Percentiles rank a stretch among this genome's conserved stretches.
phyloP scores from a whole-genome alignment of 2,329 filamentous ascomycete genomes.

The Hypoxylon rubiginosum region DNA sequence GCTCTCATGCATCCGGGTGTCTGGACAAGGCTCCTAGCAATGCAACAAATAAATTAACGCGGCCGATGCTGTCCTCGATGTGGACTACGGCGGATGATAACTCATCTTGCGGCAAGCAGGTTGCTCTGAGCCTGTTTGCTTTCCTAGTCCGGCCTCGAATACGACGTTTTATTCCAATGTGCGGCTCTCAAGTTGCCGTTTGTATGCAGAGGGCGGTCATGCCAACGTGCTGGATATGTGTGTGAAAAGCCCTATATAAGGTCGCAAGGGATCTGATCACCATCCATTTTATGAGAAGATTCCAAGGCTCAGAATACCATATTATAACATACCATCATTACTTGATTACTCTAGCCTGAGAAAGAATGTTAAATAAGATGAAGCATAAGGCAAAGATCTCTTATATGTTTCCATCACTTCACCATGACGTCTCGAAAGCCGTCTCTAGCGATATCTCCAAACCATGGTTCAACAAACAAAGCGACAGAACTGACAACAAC shows the following conservation, averaged over 20 bases:
- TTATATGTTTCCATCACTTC: conserved; percentile 14
- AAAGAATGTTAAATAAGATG: background rate
- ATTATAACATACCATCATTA: background rate
- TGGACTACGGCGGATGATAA: too few relatives aligned
- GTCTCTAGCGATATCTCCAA: conserved; percentile 7
- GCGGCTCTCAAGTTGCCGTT: too few relatives aligned
- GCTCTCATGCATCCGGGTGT: too few relatives aligned
- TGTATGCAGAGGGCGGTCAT: too few relatives aligned
- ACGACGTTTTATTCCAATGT: too few relatives aligned
- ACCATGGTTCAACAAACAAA: conserved; percentile 15
- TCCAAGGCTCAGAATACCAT: background rate
- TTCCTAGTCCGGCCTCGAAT: too few relatives aligned
- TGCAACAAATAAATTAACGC: too few relatives aligned
- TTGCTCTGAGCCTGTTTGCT: too few relatives aligned
- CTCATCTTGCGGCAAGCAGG: too few relatives aligned
- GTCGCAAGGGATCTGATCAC: background rate
- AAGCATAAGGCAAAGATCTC: conserved; percentile 3
- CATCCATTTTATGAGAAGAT: background rate
- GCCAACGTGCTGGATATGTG: too few relatives aligned
- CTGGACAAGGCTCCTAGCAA: too few relatives aligned
- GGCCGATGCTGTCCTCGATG: too few relatives aligned
- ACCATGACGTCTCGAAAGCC: conserved; percentile 3
- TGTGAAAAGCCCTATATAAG: background rate
- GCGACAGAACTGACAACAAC: background rate
- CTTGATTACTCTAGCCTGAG: background rate